Conservation (phyloP, 257 asterid species). For the Ilex asprella region DNA sequence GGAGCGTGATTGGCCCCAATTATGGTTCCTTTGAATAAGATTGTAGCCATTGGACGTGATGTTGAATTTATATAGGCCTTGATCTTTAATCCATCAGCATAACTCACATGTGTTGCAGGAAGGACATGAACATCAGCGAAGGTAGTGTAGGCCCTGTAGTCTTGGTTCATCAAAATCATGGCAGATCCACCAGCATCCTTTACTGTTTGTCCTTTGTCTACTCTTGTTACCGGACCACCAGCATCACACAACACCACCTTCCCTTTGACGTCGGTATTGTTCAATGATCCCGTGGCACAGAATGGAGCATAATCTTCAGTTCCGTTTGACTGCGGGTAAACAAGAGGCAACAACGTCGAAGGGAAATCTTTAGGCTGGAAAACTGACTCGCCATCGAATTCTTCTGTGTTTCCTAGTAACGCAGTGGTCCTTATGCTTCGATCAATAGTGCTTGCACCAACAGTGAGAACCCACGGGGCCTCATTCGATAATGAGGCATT, state of each 20-base stretch:
- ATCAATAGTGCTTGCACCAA: conserved; percentile 45
- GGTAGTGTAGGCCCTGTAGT: not conserved
- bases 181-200: conserved; percentile 25
- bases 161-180: conserved; percentile 13
- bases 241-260: conserved; percentile 18
- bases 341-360: conserved; percentile 16
- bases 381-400: conserved; percentile 25
- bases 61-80: conserved; percentile 23
- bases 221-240: not conserved
- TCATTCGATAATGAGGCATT: not conserved
- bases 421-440: conserved; percentile 28
- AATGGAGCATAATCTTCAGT: conserved; percentile 9
- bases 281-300: conserved; percentile 18
- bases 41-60: conserved; percentile 17
- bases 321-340: conserved; percentile 19
- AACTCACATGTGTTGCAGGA: conserved; percentile 24
- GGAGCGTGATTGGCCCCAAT: conserved; percentile 40
- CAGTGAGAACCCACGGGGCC: conserved; percentile 49
- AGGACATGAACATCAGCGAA: conserved; percentile 11
- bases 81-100: conserved; percentile 20
- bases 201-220: conserved; percentile 11
- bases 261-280: conserved; percentile 3
- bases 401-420: conserved; percentile 24
- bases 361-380: conserved; percentile 27
- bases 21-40: conserved; percentile 35